Evolutionary conservation across 192 early-diverging fungal species (phyloP).

Genomic region (Lobosporangium transversale): DNA sequence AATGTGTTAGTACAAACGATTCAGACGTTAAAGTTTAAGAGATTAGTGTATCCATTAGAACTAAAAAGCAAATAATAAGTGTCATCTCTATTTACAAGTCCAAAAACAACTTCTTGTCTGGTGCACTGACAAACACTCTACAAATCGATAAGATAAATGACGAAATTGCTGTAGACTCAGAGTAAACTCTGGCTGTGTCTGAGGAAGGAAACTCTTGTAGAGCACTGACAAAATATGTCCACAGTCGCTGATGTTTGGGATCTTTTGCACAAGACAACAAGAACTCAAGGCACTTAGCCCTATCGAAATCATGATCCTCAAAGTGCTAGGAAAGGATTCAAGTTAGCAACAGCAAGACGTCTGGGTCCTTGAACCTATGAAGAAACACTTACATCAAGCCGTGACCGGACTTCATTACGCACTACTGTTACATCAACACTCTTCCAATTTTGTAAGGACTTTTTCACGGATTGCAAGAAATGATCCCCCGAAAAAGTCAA

Average conservation of each 20-base stretch:
- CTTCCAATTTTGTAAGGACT: slow-evolving; percentile 5
- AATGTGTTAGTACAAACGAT: slow-evolving; percentile 2
- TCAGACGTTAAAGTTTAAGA: background rate
- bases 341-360: background rate
- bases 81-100: slow-evolving; percentile 8
- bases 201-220: slow-evolving; percentile 5
- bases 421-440: background rate
- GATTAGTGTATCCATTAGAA: slow-evolving; percentile 1
- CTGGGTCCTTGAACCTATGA: background rate
- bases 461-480: background rate
- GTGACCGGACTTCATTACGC: slow-evolving; percentile 4
- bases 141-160: slow-evolving; percentile 1
- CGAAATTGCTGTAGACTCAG: slow-evolving; percentile 5
- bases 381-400: background rate
- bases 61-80: background rate
- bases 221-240: slow-evolving; percentile 9
- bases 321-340: slow-evolving; percentile 1
- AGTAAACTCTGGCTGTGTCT: background rate
- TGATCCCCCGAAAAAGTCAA: slow-evolving; percentile 1
- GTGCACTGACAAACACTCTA: slow-evolving; percentile 1
- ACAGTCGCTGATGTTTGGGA: slow-evolving; percentile 8
- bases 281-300: slow-evolving; percentile 3
- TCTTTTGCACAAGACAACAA: slow-evolving; percentile 3
- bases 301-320: slow-evolving; percentile 12
- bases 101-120: slow-evolving; percentile 17